These are phyloP conservation scores for Talaromyces thailandensis DNA, from an alignment of 495 filamentous ascomycete genomes.

Conservation along the genomic window DNA sequence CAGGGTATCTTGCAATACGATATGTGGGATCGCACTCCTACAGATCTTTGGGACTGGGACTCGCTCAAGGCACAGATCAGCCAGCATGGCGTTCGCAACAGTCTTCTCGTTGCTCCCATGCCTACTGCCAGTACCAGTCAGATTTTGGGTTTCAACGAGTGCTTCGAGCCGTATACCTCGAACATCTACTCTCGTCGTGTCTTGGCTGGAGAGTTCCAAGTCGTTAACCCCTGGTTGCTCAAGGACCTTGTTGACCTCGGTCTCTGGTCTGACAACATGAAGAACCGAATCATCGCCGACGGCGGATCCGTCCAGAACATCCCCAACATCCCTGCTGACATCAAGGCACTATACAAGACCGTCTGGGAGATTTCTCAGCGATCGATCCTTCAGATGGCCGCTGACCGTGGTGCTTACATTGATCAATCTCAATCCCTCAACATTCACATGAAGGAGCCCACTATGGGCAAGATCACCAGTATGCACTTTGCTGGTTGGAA, in stretches of 20 bases:
- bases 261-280: constrained; percentile 99
- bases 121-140: constrained; percentile 93
- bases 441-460: constrained; percentile 98
- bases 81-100: constrained; percentile 88
- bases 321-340: constrained; percentile 87
- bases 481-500: constrained; percentile 99
- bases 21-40: constrained; percentile 94
- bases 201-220: constrained; percentile 95
- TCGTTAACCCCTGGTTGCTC: constrained; percentile 97
- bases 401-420: constrained; percentile 95
- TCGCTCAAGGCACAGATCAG: constrained; percentile 82
- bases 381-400: constrained; percentile 92
- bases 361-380: constrained; percentile 99
- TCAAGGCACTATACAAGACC: constrained; percentile 98
- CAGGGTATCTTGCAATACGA: constrained; percentile 96
- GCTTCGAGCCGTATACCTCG: constrained; percentile 98
- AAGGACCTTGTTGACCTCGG: constrained; percentile 98
- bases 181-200: constrained; percentile 99
- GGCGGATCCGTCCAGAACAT: constrained; percentile 95
- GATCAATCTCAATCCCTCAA: constrained; percentile 98
- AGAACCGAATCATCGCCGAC: constrained; percentile 98
- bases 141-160: constrained; percentile 97
- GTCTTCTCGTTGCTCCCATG: constrained; percentile 91
- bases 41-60: constrained; percentile 94
- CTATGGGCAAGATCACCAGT: constrained; percentile 98